Evolutionary conservation across 805 yeast genomes (phyloP), one percentile per base, ranked within the genome.

Genomic region (Starmera amethionina): DNA sequence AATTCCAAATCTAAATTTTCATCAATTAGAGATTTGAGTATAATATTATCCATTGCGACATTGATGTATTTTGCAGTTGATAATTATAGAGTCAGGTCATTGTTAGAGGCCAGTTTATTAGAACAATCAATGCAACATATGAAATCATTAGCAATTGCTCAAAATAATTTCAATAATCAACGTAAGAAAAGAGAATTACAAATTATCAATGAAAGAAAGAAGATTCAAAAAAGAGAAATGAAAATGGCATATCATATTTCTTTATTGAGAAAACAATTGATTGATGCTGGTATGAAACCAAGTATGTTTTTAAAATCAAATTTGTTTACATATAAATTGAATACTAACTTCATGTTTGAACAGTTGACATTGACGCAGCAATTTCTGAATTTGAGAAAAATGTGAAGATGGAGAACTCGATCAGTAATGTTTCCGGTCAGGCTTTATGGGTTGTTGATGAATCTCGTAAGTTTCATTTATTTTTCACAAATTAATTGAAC

Each of bases 171-270:
- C 52, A 65, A 70, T 37, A 67, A 65, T 27, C 72, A 70, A 35
- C 63, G 73, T 42, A 73, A 72, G 58, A 71, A 72, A 51, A 62
- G 72, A 38, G 80, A 75, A 39, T 47, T 71, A 11, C 74, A 72
- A 46, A 59, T 71, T n/a, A 49, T 75, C 27, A 69, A 73, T 45
- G 80, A 75, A 45, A 59, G 82, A 14, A 65, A 66, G 40, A 68
- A 64, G 11, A 62, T 61, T n/a, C 64, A 58, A 50, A 69, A 56
- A 57, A 64, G 66, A 44, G 80, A 64, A 52, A 70, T 65, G 63
- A 77, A 75, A 58, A 74, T 80, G 82, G 68, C 73, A 5, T 60
- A 80, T 53, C 90, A 82, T 51, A 68, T 82, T 33, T 86, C 84
- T 2, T 55, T 82, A 57, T 59, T 82, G 30, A 63, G 84, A 38